phyloP scores from a whole-genome alignment of 2,329 filamentous ascomycete genomes.

The Pseudogymnoascus sp. region DNA sequence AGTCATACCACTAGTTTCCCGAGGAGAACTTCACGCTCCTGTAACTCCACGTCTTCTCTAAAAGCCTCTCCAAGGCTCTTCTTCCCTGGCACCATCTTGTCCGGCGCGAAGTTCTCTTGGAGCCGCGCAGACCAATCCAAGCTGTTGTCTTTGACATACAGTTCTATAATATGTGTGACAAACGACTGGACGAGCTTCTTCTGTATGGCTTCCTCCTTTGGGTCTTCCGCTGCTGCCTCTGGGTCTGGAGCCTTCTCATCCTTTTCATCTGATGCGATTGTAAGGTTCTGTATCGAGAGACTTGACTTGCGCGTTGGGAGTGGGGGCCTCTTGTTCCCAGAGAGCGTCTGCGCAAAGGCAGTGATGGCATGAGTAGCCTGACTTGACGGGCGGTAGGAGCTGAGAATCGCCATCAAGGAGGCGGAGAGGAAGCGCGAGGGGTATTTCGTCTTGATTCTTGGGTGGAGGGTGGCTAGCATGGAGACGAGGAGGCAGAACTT shows the following conservation, averaged over 20 bases:
- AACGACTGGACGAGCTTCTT: conserved; percentile 64
- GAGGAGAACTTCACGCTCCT: conserved; percentile 56
- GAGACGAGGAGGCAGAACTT: conserved; percentile 64
- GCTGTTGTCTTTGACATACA: conserved; percentile 56
- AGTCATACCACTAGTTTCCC: conserved; percentile 59
- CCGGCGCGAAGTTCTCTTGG: conserved; percentile 60
- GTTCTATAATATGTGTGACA: conserved; percentile 67
- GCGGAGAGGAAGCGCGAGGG: conserved; percentile 72
- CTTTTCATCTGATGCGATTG: conserved; percentile 16
- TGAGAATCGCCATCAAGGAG: conserved; percentile 63
- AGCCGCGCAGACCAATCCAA: conserved; percentile 57
- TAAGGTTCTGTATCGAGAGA: conserved; percentile 45
- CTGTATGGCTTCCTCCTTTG: conserved; percentile 53
- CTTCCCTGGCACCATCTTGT: conserved; percentile 52
- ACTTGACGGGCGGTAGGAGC: conserved; percentile 54
- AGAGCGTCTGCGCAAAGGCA: conserved; percentile 61
- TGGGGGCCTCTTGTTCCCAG: conserved; percentile 56
- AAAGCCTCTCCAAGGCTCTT: conserved; percentile 57
- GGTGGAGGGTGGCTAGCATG: conserved; percentile 65
- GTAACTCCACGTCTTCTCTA: conserved; percentile 52
- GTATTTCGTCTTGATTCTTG: conserved; percentile 66
- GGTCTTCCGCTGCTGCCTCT: conserved; percentile 46
- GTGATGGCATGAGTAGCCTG: conserved; percentile 64
- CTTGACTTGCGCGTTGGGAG: conserved; percentile 53
- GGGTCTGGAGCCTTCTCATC: conserved; percentile 50